Evolutionary conservation across 2,329 filamentous ascomycete species (phyloP), one percentile per base, ranked within the genome.

Genomic region (Mariannaea sp.): DNA sequence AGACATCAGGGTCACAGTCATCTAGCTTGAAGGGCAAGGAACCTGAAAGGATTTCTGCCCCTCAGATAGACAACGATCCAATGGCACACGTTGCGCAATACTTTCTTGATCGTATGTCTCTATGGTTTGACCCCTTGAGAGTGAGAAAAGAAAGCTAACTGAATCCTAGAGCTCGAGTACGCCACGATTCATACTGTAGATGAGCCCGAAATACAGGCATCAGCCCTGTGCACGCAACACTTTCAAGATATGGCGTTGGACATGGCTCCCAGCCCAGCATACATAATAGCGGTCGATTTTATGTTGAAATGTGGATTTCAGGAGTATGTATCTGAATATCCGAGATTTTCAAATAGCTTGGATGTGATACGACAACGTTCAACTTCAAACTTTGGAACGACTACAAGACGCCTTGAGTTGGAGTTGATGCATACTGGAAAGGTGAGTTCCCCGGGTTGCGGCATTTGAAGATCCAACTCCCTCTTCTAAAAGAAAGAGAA

Each of bases 401-500:
- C 75, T 13, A 68, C 76, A 14, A 74, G 81, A 12, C 74, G 73
- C 39, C 66, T 81, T 1, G 81, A 84, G 64, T 65, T 84, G 14
- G 78, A 81, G 52, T 61, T 82, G 4, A 71, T 83, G 44, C 72
- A 77, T 48, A 73, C 72, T 10, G 80, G 80, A 59, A 81, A 77
- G 73, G 80, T 81, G 62, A 63, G 72, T 53, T n/a, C n/a, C 24
- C 3, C 16, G n/a, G n/a, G n/a, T n/a, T n/a, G n/a, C n/a, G n/a
- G n/a, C n/a, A n/a, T n/a, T n/a, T n/a, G n/a, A n/a, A n/a, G n/a
- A n/a, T n/a, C n/a, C n/a, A n/a, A n/a, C 22, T 8, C 22, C 22
- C 22, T 8, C 22, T 24, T n/a, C n/a, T n/a, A 26, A 32, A 10
- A 10, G 2, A 13, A n/a, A 32, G 32, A 17, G 7, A 24, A 24